Conservation (phyloP, 2,329 filamentous ascomycete genomes). For the Tolypocladium inflatum region DNA sequence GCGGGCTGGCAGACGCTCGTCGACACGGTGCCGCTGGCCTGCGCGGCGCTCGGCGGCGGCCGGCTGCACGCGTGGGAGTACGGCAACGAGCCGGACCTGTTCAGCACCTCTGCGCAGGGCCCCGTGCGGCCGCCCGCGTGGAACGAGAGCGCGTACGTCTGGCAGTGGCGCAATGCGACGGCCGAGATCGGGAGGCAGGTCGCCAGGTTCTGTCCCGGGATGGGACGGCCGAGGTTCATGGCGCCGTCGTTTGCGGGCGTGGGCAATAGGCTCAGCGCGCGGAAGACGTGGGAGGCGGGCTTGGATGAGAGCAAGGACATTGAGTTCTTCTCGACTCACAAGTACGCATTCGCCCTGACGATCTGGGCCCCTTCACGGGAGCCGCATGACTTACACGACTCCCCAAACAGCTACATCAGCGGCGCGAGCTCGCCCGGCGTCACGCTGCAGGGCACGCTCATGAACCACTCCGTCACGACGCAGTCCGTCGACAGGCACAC, state of each 20-base stretch:
- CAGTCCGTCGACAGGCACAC: constrained; percentile 16
- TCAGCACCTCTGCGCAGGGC: constrained; percentile 39
- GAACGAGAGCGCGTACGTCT: constrained; percentile 44
- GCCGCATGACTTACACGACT: constrained; percentile 5
- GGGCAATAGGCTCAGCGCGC: constrained; percentile 41
- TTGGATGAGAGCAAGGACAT: constrained; percentile 39
- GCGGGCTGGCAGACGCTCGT: constrained; percentile 41
- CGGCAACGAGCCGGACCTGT: constrained; percentile 42
- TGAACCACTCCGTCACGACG: constrained; percentile 51
- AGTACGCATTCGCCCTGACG: constrained; percentile 25
- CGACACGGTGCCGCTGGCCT: constrained; percentile 45
- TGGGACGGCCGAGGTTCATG: constrained; percentile 29
- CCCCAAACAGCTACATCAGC: constrained; percentile 45
- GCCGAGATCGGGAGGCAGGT: constrained; percentile 36
- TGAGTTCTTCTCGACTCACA: constrained; percentile 47
- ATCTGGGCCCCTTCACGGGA: too few species aligned
- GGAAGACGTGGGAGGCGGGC: constrained; percentile 42
- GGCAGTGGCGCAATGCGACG: constrained; percentile 49
- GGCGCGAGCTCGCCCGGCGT: constrained; percentile 50
- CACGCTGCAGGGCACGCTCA: constrained; percentile 50
- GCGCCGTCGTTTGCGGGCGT: constrained; percentile 46
- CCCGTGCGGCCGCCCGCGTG: constrained; percentile 40
- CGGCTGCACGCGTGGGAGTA: constrained; percentile 51
- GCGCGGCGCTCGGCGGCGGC: constrained; percentile 39
- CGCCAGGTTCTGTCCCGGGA: constrained; percentile 37